phyloP scores from a whole-genome alignment of 805 yeast species.

The Scheffersomyces amazonensis region DNA sequence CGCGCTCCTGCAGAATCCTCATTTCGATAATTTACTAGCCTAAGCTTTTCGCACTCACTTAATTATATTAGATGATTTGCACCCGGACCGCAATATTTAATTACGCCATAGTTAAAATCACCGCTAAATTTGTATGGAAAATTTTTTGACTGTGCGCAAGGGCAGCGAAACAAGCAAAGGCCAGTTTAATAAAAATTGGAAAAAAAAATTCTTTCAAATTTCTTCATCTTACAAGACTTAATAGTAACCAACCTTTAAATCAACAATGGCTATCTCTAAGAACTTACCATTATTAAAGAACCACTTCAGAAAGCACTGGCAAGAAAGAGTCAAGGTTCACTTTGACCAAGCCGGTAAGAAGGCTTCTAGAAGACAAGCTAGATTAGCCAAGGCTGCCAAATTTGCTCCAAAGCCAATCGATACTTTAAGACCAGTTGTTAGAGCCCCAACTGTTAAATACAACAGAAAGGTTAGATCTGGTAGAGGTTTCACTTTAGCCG shows the following conservation, averaged over 20 bases:
- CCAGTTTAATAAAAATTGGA: too few relatives aligned
- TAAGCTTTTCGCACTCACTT: too few relatives aligned
- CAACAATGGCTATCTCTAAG: constrained; percentile 87
- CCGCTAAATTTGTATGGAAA: too few relatives aligned
- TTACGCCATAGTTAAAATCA: too few relatives aligned
- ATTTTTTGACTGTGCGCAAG: too few relatives aligned
- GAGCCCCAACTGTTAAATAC: constrained; percentile 98
- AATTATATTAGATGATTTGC: too few relatives aligned
- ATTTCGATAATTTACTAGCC: too few relatives aligned
- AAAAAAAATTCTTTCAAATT: too few relatives aligned
- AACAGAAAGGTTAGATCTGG: constrained; percentile 99
- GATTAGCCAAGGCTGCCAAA: constrained; percentile 90
- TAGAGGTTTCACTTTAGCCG: constrained; percentile 98
- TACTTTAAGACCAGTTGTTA: constrained; percentile 93
- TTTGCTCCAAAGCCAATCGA: constrained; percentile 98
- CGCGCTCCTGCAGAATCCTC: too few relatives aligned
- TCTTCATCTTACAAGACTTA: too few relatives aligned
- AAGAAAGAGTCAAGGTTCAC: constrained; percentile 99
- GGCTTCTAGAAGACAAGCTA: constrained; percentile 92
- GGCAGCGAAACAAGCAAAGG: too few relatives aligned
- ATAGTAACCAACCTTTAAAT: constrained; percentile 6
- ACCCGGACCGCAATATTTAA: too few relatives aligned
- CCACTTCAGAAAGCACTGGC: constrained; percentile 99
- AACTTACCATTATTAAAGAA: constrained; percentile 98
- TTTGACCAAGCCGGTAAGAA: constrained; percentile 99